Base-by-base conservation (phyloP, 768 basidiomycete genomes). In the Amanita rimosa region DNA sequence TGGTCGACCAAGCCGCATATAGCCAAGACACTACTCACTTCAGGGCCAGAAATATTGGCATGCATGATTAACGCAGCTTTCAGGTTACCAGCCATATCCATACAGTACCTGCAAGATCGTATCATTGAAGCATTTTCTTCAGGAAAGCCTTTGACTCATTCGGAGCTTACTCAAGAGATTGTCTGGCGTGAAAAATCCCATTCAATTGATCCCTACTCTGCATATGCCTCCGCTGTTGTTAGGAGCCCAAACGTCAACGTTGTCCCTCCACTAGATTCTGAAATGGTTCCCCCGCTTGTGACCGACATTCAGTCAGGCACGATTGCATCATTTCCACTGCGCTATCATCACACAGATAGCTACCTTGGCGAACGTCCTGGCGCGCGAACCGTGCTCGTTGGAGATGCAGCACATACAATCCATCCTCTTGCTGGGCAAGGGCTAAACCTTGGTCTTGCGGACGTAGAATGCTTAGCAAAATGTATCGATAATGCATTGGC, bases 361-460 rank as follows among this genome's bases (percentile, higher is more conserved):
- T 98, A 99, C 63, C 68, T 94, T 38, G 91, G 93, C 13, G 82
- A 82, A 58, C 81, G 78, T 0, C 49, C 54, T 27, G 75, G 79
- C 4, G 62, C 68, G 2, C 76, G 95, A 3, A 94, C 89, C 0
- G 93, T 84, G 2, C 79, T 98, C 6, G 78, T 98, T 1, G 96
- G 96, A 2, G 96, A 99, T 64, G 94, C 95, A 1, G 96, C 94
- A 14, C 96, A 98, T 59, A 90, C 89, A 0, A 71, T 92, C 1
- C 95, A 98, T 60, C 95, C 96, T 1, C 77, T 98, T 22, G 95
- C 94, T 0, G 96, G 96, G 2, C 95, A 98, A 62, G 96, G 95
- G 0, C 71, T 98, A 36, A 98, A 99, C 62, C 68, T 95, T 60
- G 96, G 95, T n/a, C 69, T 99, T 24, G 83, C 72, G 1, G 95